Percentiles rank a stretch among this genome's conserved stretches.
Conservation (phyloP, 176 grass and related monocot species). For the Pontederia paniculata region DNA sequence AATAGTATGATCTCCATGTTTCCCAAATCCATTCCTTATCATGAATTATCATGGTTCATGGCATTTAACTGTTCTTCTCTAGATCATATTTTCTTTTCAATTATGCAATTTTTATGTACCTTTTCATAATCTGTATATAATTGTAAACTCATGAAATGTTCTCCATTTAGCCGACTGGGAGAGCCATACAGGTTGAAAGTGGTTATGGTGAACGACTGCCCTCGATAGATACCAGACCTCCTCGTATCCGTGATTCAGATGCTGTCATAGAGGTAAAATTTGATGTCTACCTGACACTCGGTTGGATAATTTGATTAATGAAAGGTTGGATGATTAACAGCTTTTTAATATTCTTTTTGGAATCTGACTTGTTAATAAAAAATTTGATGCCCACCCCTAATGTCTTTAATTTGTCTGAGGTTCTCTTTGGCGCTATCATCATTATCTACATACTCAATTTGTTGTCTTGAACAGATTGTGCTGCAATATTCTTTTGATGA, state of each 20-base stretch:
- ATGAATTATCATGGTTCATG: background rate
- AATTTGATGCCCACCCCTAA: too few relatives aligned
- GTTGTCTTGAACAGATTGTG: slow-evolving; percentile 41
- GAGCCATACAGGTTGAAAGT: slow-evolving; percentile 91
- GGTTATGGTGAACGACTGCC: slow-evolving; percentile 62
- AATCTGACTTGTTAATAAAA: too few relatives aligned
- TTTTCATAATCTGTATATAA: slow-evolving; percentile 2
- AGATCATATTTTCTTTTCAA: background rate
- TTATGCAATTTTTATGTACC: too few relatives aligned
- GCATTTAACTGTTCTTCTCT: slow-evolving; percentile 4
- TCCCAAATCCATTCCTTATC: slow-evolving; percentile 1
- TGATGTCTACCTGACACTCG: background rate
- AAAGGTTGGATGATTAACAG: too few relatives aligned
- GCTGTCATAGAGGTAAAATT: slow-evolving; percentile 87
- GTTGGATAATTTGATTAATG: too few relatives aligned
- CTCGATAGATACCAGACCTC: slow-evolving; percentile 65
- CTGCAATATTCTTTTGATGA: slow-evolving; percentile 46
- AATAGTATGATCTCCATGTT: slow-evolving; percentile 35
- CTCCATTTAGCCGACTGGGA: slow-evolving; percentile 69
- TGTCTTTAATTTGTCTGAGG: too few relatives aligned
- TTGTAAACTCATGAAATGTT: slow-evolving; percentile 16
- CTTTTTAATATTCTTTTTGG: too few relatives aligned
- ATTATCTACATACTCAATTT: background rate
- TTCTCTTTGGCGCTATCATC: too few relatives aligned
- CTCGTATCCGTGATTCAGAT: slow-evolving; percentile 68